Conservation (phyloP, 768 basidiomycete species). For the Coprinopsis strossmayeri region DNA sequence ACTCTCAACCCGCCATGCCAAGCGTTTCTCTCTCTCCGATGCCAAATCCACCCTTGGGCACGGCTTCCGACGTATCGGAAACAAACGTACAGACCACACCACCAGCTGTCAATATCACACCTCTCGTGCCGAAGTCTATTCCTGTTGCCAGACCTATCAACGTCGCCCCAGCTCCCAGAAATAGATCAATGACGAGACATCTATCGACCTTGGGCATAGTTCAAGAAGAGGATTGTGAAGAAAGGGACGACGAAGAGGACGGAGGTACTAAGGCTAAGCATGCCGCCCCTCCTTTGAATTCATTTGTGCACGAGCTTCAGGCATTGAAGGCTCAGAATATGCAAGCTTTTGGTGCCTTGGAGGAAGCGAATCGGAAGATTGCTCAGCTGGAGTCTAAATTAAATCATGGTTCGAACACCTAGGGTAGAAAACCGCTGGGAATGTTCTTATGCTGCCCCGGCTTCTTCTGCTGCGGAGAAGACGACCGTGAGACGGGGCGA, state of each 20-base stretch:
- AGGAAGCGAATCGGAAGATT: conserved; percentile 1
- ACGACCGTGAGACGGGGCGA: too few species aligned
- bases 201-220: not conserved
- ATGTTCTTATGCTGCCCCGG: too few species aligned
- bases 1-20: too few species aligned
- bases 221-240: not conserved
- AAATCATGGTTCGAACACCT: too few species aligned
- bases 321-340: not conserved
- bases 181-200: not conserved
- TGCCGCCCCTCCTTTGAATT: too few species aligned
- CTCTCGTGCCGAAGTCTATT: not conserved
- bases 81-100: too few species aligned
- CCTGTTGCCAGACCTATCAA: not conserved
- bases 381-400: not conserved
- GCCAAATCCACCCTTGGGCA: too few species aligned
- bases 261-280: too few species aligned
- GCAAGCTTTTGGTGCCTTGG: not conserved
- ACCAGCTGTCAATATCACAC: not conserved
- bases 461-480: too few species aligned
- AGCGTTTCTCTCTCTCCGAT: too few species aligned
- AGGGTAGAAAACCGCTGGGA: too few species aligned
- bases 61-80: too few species aligned
- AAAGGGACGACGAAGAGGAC: not conserved
- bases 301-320: not conserved
- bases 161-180: not conserved